Conservation (phyloP, 345 rosid species). For the Capsella bursapastoris region DNA sequence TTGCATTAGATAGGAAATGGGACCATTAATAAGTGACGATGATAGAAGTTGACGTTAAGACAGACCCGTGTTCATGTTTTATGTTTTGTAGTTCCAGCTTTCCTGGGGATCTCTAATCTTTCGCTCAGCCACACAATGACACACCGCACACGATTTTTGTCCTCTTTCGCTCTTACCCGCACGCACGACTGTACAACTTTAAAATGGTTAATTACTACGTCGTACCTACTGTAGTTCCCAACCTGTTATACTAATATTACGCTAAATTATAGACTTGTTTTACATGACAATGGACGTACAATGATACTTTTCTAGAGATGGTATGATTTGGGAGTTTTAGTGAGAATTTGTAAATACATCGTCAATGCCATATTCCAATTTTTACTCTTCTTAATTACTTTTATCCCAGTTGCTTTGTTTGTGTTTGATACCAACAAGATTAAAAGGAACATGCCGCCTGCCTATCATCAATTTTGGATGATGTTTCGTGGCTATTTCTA, state of each 20-base stretch:
- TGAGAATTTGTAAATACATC: not conserved
- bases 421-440: not conserved
- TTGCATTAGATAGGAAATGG: conserved; percentile 8
- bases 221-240: too few species aligned
- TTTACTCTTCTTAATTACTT: not conserved
- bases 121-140: too few species aligned
- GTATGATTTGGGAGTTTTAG: not conserved
- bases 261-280: not conserved
- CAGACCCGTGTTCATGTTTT: conserved; percentile 17
- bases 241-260: not conserved
- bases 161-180: conserved; percentile 7
- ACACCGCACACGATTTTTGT: not conserved
- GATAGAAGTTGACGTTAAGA: conserved; percentile 4
- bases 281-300: not conserved
- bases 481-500: conserved; percentile 15
- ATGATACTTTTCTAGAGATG: not conserved
- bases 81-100: conserved; percentile 34
- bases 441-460: not conserved
- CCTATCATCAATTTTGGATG: not conserved
- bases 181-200: too few species aligned
- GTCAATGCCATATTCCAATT: not conserved
- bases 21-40: not conserved
- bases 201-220: too few species aligned
- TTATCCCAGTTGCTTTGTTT: not conserved
- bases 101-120: conserved; percentile 27